phyloP scores from a whole-genome alignment of 108 stramenopile genomes.

The Pseudonitzschia delicatissima region DNA sequence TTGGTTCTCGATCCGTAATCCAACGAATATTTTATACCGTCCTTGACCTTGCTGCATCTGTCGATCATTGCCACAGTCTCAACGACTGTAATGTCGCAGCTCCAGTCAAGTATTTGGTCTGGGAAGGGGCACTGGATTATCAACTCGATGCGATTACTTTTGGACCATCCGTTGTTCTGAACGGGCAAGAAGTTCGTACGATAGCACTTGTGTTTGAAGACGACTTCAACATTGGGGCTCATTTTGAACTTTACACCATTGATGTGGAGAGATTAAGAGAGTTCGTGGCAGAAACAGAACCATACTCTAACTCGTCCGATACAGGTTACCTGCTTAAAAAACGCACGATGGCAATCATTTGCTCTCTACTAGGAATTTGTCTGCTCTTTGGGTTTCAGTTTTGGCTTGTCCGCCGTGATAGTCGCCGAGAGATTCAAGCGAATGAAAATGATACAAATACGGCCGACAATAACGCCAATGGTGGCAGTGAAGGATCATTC shows the following conservation, averaged over 20 bases:
- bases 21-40: conserved; percentile 18
- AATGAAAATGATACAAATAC: too few relatives aligned
- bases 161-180: background rate
- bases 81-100: conserved; percentile 8
- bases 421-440: too few relatives aligned
- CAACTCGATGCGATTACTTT: conserved; percentile 14
- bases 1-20: conserved; percentile 1
- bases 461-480: too few relatives aligned
- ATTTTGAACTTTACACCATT: conserved; percentile 14
- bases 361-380: too few relatives aligned
- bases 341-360: too few relatives aligned
- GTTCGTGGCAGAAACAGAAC: too few relatives aligned
- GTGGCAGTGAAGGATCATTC: too few relatives aligned
- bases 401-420: too few relatives aligned
- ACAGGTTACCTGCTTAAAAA: too few relatives aligned
- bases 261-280: conserved; percentile 3
- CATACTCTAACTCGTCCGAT: too few relatives aligned
- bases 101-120: conserved; percentile 11
- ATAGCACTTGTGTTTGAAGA: conserved; percentile 14
- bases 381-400: too few relatives aligned
- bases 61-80: conserved; percentile 12
- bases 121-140: conserved; percentile 11
- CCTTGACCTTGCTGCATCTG: background rate
- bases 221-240: conserved; percentile 15
- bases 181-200: conserved; percentile 1